These are phyloP conservation scores for Backusella morwellensis DNA, from an alignment of 192 early-diverging fungal species.

Conservation along the genomic window DNA sequence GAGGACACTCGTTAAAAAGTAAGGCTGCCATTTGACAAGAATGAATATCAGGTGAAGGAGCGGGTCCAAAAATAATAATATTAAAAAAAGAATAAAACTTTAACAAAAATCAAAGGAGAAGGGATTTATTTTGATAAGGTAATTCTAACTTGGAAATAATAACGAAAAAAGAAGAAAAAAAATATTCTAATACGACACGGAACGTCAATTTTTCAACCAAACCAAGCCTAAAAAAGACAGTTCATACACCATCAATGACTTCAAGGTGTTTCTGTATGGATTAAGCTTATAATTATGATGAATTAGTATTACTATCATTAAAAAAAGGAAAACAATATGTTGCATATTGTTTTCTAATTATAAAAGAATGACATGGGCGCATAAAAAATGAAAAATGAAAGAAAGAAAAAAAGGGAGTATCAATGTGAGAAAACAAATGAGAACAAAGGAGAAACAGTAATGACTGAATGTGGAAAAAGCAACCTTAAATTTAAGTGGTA, in stretches of 20 bases:
- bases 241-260: too few relatives aligned
- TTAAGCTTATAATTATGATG: neutral
- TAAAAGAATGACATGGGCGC: neutral
- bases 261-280: neutral
- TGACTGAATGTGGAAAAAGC: neutral
- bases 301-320: slow-evolving; percentile 1
- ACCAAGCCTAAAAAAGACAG: neutral
- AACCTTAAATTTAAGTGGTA: slow-evolving; percentile 2
- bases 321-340: neutral
- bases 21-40: slow-evolving; percentile 3
- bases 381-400: neutral
- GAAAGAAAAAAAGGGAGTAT: neutral
- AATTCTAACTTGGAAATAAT: slow-evolving; percentile 1
- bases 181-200: neutral
- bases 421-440: neutral
- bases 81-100: neutral
- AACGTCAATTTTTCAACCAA: slow-evolving; percentile 10
- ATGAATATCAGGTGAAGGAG: slow-evolving; percentile 1
- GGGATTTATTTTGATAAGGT: neutral
- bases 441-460: slow-evolving; percentile 3
- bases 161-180: neutral
- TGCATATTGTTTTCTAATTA: slow-evolving; percentile 1
- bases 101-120: neutral
- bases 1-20: neutral
- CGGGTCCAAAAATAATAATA: neutral